These are phyloP conservation scores for Backusella australiensis DNA, from an alignment of 192 early-diverging fungal species.

Conservation along the genomic window DNA sequence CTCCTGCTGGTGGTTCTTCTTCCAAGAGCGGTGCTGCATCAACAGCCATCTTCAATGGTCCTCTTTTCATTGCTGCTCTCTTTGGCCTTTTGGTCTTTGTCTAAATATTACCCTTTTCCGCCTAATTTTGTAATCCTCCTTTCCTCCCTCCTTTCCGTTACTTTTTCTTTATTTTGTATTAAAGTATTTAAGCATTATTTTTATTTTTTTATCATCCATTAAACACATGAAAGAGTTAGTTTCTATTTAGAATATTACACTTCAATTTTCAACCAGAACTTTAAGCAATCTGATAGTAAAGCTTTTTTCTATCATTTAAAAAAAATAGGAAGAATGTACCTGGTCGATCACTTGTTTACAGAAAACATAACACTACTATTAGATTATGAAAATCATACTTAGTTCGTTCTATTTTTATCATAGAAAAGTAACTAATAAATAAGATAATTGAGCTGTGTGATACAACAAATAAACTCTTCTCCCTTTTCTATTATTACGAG, in stretches of 20 bases:
- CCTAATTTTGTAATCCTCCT: not conserved
- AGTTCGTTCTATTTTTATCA: not conserved
- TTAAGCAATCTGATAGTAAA: not conserved
- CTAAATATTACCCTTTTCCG: not conserved
- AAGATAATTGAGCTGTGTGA: not conserved
- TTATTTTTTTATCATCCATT: conserved; percentile 1
- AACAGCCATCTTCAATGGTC: conserved; percentile 18
- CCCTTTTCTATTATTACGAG: not conserved
- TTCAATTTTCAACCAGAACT: not conserved
- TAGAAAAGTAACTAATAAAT: not conserved
- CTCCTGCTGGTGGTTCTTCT: conserved; percentile 1
- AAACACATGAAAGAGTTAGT: not conserved
- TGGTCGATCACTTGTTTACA: not conserved
- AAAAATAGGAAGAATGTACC: not conserved
- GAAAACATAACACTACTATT: not conserved
- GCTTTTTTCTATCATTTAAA: not conserved
- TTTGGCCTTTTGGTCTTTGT: conserved; percentile 24
- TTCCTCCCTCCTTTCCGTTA: not conserved
- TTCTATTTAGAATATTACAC: not conserved
- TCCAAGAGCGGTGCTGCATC: conserved; percentile 21
- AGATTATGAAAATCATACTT: not conserved
- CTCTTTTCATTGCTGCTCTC: conserved; percentile 28
- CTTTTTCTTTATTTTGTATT: not conserved
- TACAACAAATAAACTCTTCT: not conserved
- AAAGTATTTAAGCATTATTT: conserved; percentile 4